These are phyloP conservation scores for Striga asiatica DNA, from an alignment of 257 asterid species.

Conservation along the genomic window DNA sequence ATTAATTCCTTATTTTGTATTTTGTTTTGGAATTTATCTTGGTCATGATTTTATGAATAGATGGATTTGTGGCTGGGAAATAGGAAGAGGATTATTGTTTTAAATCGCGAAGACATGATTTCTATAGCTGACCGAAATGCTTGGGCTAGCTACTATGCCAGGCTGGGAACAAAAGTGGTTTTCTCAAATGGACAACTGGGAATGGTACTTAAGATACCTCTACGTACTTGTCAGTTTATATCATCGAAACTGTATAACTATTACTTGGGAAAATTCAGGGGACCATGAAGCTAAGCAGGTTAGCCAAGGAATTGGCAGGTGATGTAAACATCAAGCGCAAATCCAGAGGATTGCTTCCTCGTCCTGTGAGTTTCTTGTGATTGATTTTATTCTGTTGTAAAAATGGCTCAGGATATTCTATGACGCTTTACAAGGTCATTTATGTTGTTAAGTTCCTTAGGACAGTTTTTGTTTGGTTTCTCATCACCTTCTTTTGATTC, in stretches of 20 bases:
- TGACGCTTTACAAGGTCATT: constrained; percentile 7
- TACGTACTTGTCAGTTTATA: not conserved
- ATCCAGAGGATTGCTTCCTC: constrained; percentile 87
- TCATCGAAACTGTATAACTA: constrained; percentile 1
- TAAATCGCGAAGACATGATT: constrained; percentile 94
- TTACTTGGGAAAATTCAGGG: constrained; percentile 41
- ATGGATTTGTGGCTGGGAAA: constrained; percentile 94
- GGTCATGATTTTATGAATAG: constrained; percentile 30
- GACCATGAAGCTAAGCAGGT: constrained; percentile 64
- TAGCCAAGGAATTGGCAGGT: constrained; percentile 70
- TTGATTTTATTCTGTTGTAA: not conserved
- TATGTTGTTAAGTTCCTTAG: constrained; percentile 6
- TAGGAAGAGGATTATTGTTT: constrained; percentile 77
- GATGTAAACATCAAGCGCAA: constrained; percentile 75
- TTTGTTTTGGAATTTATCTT: constrained; percentile 13
- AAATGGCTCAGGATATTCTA: not conserved
- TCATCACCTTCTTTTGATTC: not conserved
- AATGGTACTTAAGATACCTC: not conserved
- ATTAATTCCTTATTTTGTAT: not conserved
- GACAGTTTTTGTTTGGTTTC: not conserved
- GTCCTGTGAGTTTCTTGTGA: constrained; percentile 58
- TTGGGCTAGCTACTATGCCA: constrained; percentile 89
- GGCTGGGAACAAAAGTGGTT: constrained; percentile 66
- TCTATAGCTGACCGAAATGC: constrained; percentile 83
- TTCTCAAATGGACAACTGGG: not conserved